Evolutionary conservation across 2,329 filamentous ascomycete genomes (phyloP).

Genomic region (Gyromitra esculenta): DNA sequence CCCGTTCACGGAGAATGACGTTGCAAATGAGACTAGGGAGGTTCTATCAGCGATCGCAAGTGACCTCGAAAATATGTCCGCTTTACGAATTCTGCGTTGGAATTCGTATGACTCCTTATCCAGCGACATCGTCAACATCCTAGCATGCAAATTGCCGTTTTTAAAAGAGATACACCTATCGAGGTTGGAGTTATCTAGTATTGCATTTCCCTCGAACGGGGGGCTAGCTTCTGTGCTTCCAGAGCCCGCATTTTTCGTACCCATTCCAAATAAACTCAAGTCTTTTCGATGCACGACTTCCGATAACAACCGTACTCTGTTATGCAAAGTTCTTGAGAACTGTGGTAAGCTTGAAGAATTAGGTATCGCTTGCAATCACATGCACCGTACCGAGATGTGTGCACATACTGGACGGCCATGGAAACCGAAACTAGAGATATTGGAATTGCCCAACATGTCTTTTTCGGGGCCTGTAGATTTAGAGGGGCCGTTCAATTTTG

Average conservation of each 20-base stretch:
- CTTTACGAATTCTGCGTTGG: constrained; percentile 23
- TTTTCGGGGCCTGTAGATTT: constrained; percentile 7
- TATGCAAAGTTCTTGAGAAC: constrained; percentile 21
- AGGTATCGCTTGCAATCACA: constrained; percentile 13
- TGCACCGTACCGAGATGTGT: not conserved
- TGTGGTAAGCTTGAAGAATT: constrained; percentile 20
- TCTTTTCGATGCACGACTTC: constrained; percentile 17
- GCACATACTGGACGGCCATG: constrained; percentile 14
- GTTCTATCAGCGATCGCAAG: constrained; percentile 14
- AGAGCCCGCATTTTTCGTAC: constrained; percentile 3
- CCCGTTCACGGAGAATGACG: constrained; percentile 26
- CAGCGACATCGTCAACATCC: constrained; percentile 17
- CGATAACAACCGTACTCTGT: not conserved
- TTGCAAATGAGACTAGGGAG: constrained; percentile 10
- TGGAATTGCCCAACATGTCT: constrained; percentile 13
- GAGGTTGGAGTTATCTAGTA: constrained; percentile 14
- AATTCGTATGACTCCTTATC: constrained; percentile 26
- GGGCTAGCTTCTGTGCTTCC: not conserved
- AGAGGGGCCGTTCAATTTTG: constrained; percentile 15
- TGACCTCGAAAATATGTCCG: constrained; percentile 12
- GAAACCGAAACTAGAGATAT: constrained; percentile 7
- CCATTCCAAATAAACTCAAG: constrained; percentile 20
- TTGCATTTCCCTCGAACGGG: not conserved
- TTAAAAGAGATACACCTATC: constrained; percentile 35
- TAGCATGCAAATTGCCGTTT: constrained; percentile 14